Evolutionary conservation across 345 rosid species (phyloP).

Genomic region (Lepidium aucheri): DNA sequence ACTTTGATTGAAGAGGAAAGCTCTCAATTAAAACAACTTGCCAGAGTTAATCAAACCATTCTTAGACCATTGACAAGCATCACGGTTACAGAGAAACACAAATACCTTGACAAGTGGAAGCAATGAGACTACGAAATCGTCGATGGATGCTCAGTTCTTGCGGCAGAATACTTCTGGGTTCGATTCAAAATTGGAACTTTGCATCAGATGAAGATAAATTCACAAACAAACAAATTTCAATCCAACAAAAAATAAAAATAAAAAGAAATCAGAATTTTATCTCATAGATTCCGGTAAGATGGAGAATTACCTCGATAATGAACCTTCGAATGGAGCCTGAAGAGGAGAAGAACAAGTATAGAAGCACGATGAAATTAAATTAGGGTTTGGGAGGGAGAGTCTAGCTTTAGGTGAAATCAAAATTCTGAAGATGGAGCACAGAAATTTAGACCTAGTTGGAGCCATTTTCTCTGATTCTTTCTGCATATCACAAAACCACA

Average conservation of each 20-base stretch:
- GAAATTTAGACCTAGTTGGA: conserved; percentile 29
- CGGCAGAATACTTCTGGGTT: conserved; percentile 29
- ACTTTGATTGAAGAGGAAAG: not conserved
- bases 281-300: not conserved
- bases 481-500: not conserved
- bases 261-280: not conserved
- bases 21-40: not conserved
- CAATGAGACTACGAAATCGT: conserved; percentile 40
- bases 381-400: conserved; percentile 23
- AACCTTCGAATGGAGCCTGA: conserved; percentile 10
- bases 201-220: not conserved
- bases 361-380: conserved; percentile 13
- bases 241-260: not conserved
- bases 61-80: not conserved
- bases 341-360: conserved; percentile 19
- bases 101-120: conserved; percentile 55
- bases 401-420: conserved; percentile 11
- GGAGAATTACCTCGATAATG: conserved; percentile 16
- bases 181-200: not conserved
- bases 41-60: not conserved
- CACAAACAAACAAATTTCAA: not conserved
- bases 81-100: not conserved
- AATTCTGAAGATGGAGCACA: conserved; percentile 28
- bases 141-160: conserved; percentile 44
- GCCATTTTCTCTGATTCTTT: conserved; percentile 25